phyloP scores from a whole-genome alignment of 345 rosid genomes.

The Ricinus communis region DNA sequence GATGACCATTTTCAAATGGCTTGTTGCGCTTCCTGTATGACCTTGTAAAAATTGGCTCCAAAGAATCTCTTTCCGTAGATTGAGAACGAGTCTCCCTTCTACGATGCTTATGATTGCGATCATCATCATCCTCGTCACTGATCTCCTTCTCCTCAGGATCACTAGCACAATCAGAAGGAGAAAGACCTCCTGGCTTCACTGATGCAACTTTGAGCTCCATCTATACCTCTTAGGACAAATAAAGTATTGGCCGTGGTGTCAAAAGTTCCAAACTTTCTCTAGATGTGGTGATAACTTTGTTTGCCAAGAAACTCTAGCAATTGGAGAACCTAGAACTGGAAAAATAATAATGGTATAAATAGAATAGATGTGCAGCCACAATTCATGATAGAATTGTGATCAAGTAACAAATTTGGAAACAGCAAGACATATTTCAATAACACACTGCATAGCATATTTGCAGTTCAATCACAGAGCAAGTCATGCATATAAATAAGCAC shows the following conservation, averaged over 20 bases:
- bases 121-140: slow-evolving; percentile 97
- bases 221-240: slow-evolving; percentile 17
- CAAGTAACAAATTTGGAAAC: background rate
- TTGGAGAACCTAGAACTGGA: slow-evolving; percentile 24
- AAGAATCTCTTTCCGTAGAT: slow-evolving; percentile 63
- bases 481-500: background rate
- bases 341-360: slow-evolving; percentile 8
- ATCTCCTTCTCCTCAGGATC: slow-evolving; percentile 92
- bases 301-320: slow-evolving; percentile 9
- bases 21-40: slow-evolving; percentile 66
- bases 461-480: background rate
- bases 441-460: background rate
- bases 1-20: slow-evolving; percentile 61
- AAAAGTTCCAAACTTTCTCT: slow-evolving; percentile 23
- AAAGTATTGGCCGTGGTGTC: slow-evolving; percentile 13
- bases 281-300: slow-evolving; percentile 12
- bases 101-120: slow-evolving; percentile 96
- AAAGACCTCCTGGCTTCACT: slow-evolving; percentile 52
- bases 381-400: background rate
- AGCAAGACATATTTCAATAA: background rate
- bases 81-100: slow-evolving; percentile 66
- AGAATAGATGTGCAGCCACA: background rate
- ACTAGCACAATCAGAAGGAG: slow-evolving; percentile 65
- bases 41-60: slow-evolving; percentile 56
- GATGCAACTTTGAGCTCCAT: slow-evolving; percentile 85